Evolutionary conservation across 345 rosid genomes (phyloP).

Genomic region (Syzygium aromaticum): DNA sequence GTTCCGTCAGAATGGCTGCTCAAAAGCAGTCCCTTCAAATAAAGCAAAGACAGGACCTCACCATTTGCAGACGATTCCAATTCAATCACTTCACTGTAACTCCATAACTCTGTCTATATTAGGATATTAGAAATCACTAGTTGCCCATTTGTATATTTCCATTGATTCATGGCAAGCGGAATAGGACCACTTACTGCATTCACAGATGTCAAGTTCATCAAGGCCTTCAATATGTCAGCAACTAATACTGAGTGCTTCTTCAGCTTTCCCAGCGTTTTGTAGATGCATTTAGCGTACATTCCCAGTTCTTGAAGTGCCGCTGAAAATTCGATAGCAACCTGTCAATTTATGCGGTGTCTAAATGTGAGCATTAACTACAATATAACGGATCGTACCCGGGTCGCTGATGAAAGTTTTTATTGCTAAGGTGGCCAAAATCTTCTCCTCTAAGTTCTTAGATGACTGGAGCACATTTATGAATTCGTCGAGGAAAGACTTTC

Average conservation of each 20-base stretch:
- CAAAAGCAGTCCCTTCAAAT: slow-evolving; percentile 32
- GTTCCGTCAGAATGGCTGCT: slow-evolving; percentile 73
- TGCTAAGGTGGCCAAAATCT: slow-evolving; percentile 50
- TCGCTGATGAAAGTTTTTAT: slow-evolving; percentile 46
- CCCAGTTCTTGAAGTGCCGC: slow-evolving; percentile 48
- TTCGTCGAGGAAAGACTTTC: slow-evolving; percentile 41
- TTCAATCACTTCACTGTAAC: slow-evolving; percentile 28
- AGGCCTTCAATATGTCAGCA: slow-evolving; percentile 44
- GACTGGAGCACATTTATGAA: slow-evolving; percentile 53
- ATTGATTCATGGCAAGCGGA: not conserved
- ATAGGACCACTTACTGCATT: slow-evolving; percentile 39
- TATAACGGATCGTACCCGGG: slow-evolving; percentile 22
- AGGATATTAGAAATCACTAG: not conserved
- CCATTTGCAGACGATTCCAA: slow-evolving; percentile 37
- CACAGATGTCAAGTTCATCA: slow-evolving; percentile 47
- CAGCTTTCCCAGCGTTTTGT: slow-evolving; percentile 40
- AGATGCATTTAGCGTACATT: slow-evolving; percentile 47
- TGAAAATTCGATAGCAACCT: not conserved
- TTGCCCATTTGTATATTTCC: not conserved
- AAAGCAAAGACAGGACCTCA: slow-evolving; percentile 40
- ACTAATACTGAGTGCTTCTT: slow-evolving; percentile 36
- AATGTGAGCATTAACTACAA: not conserved
- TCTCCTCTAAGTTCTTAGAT: slow-evolving; percentile 54
- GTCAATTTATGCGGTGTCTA: not conserved
- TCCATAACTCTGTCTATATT: slow-evolving; percentile 54